Percentiles rank a stretch among this genome's conserved stretches.
Conservation (phyloP, 495 filamentous ascomycete genomes). For the Neurospora sp. region DNA sequence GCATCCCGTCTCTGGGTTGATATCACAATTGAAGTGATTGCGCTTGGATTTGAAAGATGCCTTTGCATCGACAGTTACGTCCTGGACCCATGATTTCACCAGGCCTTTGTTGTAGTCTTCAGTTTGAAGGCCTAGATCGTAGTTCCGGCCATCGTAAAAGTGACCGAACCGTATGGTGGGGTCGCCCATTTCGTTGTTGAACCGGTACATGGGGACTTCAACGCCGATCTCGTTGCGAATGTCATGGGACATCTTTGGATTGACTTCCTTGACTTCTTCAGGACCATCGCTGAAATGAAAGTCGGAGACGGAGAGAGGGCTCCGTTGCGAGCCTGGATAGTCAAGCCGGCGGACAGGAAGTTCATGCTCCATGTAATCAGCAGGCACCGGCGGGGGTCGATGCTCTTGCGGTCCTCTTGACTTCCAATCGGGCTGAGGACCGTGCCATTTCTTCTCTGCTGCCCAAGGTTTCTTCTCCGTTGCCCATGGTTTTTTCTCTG, state of each 20-base stretch:
- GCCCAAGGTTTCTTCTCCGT: background rate
- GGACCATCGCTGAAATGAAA: conserved; percentile 5
- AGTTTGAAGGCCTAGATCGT: conserved; percentile 2
- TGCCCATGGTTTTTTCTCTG: background rate
- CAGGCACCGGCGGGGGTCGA: background rate
- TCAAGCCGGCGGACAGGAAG: conserved; percentile 8
- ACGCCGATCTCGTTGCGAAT: conserved; percentile 12
- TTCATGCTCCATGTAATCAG: background rate
- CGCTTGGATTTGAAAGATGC: conserved; percentile 4
- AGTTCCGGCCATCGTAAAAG: background rate
- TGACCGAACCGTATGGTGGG: conserved; percentile 3
- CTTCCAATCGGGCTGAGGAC: background rate
- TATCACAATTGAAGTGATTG: conserved; percentile 19
- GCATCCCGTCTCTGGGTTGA: conserved; percentile 21
- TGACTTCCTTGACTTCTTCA: background rate
- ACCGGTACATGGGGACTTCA: background rate
- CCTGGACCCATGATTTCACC: conserved; percentile 4
- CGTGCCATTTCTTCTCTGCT: background rate
- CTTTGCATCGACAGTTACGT: conserved; percentile 1
- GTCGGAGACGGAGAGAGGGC: conserved; percentile 1
- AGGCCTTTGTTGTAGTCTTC: background rate
- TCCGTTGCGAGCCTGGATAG: conserved; percentile 4
- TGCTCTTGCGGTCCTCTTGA: background rate
- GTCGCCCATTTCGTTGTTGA: background rate
- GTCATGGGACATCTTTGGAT: background rate